A percentile compares a stretch with the other conserved stretches of the same genome.
Evolutionary conservation across 139 green algal species (phyloP).

Genomic region (Bryopsis sp.): DNA sequence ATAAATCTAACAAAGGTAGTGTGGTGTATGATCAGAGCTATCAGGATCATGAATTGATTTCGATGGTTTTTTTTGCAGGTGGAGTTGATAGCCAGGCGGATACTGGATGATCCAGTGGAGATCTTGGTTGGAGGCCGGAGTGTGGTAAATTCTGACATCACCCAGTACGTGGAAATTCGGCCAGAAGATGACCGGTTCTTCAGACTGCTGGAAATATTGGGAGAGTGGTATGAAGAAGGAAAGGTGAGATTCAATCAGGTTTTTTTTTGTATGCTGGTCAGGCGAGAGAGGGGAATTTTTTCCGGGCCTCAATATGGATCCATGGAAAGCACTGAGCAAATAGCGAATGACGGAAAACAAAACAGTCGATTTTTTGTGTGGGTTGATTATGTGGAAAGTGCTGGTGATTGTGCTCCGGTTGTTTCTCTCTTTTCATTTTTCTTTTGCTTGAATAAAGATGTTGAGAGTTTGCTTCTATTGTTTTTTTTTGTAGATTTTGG

Average conservation of each 20-base stretch:
- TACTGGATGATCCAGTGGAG: slow-evolving; percentile 11
- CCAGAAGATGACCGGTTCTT: slow-evolving; percentile 82
- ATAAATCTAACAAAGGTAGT: neutral
- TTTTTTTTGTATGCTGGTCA: slow-evolving; percentile 1
- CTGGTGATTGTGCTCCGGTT: too few relatives aligned
- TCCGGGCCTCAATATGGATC: too few relatives aligned
- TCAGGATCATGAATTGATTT: neutral
- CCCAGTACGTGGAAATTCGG: slow-evolving; percentile 85
- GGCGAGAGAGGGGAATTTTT: slow-evolving; percentile 6
- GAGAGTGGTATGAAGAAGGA: slow-evolving; percentile 52
- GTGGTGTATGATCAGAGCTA: neutral
- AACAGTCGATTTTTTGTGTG: too few relatives aligned
- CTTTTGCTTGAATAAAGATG: neutral
- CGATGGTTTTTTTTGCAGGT: neutral
- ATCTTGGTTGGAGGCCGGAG: slow-evolving; percentile 69
- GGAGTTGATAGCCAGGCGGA: slow-evolving; percentile 5
- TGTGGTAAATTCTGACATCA: slow-evolving; percentile 94
- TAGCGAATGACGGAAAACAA: too few relatives aligned
- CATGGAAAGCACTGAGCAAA: too few relatives aligned
- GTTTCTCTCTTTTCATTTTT: too few relatives aligned
- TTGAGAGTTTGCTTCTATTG: neutral
- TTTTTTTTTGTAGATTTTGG: slow-evolving; percentile 36
- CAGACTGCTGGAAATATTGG: slow-evolving; percentile 87
- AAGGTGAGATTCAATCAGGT: slow-evolving; percentile 15
- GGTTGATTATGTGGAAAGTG: too few relatives aligned